phyloP scores from a whole-genome alignment of 75 land plant genomes.

The Isoetes taiwanensis region DNA sequence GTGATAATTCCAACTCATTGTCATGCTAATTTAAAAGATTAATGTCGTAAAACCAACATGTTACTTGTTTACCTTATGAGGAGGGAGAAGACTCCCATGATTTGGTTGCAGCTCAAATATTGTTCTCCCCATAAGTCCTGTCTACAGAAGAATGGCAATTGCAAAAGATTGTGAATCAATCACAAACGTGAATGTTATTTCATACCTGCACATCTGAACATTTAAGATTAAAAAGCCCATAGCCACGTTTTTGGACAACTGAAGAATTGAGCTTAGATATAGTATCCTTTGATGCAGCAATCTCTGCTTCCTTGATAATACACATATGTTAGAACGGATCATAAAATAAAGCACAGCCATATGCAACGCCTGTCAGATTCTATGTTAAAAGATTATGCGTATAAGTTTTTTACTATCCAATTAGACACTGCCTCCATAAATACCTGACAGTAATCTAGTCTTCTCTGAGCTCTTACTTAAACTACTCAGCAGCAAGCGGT shows the following conservation, averaged over 20 bases:
- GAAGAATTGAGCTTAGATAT: not conserved
- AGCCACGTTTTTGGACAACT: not conserved
- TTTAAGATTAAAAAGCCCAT: not conserved
- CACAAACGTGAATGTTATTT: not conserved
- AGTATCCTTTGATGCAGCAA: not conserved
- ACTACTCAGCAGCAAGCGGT: too few species aligned
- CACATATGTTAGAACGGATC: not conserved
- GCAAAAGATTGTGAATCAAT: not conserved
- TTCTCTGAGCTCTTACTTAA: too few species aligned
- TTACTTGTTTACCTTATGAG: not conserved
- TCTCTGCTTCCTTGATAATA: not conserved
- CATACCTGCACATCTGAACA: not conserved
- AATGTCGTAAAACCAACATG: not conserved
- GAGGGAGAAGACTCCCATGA: not conserved
- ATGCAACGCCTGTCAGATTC: too few species aligned
- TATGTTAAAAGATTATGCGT: too few species aligned
- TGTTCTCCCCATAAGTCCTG: not conserved
- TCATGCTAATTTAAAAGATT: not conserved
- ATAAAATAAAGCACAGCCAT: not conserved
- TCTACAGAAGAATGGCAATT: not conserved
- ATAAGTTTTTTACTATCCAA: not conserved
- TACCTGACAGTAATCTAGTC: not conserved
- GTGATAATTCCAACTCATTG: not conserved
- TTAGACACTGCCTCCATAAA: not conserved
- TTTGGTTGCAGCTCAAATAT: not conserved